Conservation (phyloP, 139 green algal species). For the Tetradesmus lagerheimii region DNA sequence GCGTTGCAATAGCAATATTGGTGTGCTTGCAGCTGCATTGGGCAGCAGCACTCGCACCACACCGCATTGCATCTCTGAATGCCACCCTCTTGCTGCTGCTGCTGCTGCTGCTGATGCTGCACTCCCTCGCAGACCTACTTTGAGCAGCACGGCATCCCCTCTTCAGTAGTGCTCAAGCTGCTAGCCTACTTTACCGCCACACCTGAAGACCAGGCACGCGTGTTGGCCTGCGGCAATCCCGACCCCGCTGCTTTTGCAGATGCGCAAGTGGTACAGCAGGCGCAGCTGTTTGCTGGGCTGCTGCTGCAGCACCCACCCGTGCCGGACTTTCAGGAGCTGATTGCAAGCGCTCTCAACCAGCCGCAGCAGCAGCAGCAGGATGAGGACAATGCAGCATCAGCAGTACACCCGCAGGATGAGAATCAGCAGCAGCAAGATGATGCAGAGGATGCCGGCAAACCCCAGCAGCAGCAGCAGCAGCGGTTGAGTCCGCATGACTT, state of each 20-base stretch:
- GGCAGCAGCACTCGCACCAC: too few relatives aligned
- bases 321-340: background rate
- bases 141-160: background rate
- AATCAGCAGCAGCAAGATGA: background rate
- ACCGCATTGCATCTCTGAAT: too few relatives aligned
- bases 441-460: background rate
- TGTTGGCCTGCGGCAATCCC: constrained; percentile 3
- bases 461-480: constrained; percentile 1
- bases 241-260: background rate
- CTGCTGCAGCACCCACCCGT: constrained; percentile 23
- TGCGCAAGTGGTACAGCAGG: constrained; percentile 6
- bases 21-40: too few relatives aligned
- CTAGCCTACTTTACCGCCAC: constrained; percentile 5
- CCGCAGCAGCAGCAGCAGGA: constrained; percentile 19
- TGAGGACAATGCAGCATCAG: background rate
- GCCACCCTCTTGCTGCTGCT: background rate
- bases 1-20: too few relatives aligned
- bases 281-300: background rate
- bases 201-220: background rate
- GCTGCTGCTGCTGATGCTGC: background rate
- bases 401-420: background rate
- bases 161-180: constrained; percentile 29
- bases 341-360: background rate
- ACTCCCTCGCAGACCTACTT: constrained; percentile 7
- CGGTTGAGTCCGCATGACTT: background rate